phyloP scores from a whole-genome alignment of 169 alveolate species.

The Eimeria maxima region DNA sequence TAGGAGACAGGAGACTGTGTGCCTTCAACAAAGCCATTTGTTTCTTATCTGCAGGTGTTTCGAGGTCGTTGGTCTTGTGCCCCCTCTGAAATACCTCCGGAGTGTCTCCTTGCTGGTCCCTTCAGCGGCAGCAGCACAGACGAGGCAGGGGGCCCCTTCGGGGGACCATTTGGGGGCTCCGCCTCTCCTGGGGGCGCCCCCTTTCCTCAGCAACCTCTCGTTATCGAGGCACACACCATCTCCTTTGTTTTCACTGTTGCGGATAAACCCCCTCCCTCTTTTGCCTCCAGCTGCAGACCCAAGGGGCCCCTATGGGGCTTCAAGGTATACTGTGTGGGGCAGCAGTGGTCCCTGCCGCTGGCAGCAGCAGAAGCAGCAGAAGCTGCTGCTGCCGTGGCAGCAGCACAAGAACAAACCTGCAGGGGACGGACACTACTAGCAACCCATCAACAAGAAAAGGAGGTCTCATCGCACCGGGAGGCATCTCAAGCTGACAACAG shows the following conservation, averaged over 20 bases:
- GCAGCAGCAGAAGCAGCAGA: conserved; percentile 68
- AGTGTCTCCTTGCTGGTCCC: conserved; percentile 52
- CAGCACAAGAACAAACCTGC: neutral
- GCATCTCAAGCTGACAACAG: neutral
- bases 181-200: neutral
- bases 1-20: neutral
- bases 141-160: conserved; percentile 18
- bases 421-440: neutral
- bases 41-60: conserved; percentile 20
- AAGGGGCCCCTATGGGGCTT: conserved; percentile 64
- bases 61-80: conserved; percentile 53
- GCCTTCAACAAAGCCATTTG: neutral
- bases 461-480: neutral
- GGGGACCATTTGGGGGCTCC: neutral
- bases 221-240: neutral
- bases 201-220: conserved; percentile 58
- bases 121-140: conserved; percentile 31
- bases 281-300: neutral
- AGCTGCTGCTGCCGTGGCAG: conserved; percentile 57
- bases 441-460: neutral
- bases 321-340: conserved; percentile 56
- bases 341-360: conserved; percentile 61
- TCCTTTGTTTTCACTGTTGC: neutral
- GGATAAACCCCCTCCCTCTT: neutral
- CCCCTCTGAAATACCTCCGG: neutral